Evolutionary conservation across 805 yeast species (phyloP), one percentile per base, ranked within the genome.

Genomic region (Schwanniomyces occidentalis): DNA sequence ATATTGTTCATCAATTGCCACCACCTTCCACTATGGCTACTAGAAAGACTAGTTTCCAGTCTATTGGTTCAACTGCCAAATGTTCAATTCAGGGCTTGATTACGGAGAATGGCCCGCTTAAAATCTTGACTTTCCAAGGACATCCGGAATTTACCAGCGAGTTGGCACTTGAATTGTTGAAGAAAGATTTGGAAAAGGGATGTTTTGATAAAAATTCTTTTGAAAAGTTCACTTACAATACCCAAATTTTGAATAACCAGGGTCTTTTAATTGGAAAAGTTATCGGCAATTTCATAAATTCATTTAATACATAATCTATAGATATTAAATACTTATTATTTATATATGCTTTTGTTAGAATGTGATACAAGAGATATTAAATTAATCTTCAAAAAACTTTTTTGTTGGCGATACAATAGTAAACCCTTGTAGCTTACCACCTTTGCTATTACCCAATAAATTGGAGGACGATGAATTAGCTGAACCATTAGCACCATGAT

Each of bases 71-170:
- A 5, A 73, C 83, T 6, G 56, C 65, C 0, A 66, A 57, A 25
- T 83, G 95, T 42, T 48, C 60, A 1, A 61, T 75, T 22, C 96
- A 89, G 59, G 95, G 95, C 0, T 61, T 85, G 18, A 74, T 63
- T 10, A 56, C 71, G 2, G 54, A 48, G 10, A 35, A 73, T 36
- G 73, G 75, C 25, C 67, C 71, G 0, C 52, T 66, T 15, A 66
- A 71, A 27, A 35, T 84, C 6, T 58, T 89, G 15, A 76, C 93
- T 0, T 75, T 88, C 46, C 97, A 89, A 58, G 96, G 96, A 0
- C 97, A 89, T 51, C 96, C 96, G 0, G 96, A 89, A 54, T 89
- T 85, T 50, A 51, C 62, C 16, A 61, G 63, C 0, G 67, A 57
- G 3, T 52, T 50, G 18, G 48, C 62, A 2, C 32, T 55, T 16